phyloP scores from a whole-genome alignment of 805 yeast genomes.

The Grigorovia yakushimaensis region DNA sequence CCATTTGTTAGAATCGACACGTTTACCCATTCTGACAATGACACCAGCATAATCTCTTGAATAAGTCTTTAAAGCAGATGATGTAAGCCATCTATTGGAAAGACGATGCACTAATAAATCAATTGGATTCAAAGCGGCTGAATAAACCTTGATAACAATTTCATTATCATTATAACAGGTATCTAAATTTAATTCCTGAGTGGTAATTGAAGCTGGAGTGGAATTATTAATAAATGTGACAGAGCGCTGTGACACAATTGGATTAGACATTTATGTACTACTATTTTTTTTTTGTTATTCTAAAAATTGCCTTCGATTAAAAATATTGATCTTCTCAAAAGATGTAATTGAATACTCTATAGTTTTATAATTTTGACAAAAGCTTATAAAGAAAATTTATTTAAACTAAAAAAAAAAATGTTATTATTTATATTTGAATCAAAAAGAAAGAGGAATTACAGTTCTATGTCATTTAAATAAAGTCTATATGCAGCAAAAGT shows the following conservation, averaged over 20 bases:
- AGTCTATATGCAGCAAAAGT: too few species aligned
- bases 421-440: too few species aligned
- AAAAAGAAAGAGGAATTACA: too few species aligned
- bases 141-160: constrained; percentile 21
- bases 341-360: too few species aligned
- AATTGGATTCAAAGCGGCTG: constrained; percentile 27
- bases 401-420: too few species aligned
- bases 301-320: background rate
- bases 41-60: constrained; percentile 25
- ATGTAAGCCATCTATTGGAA: constrained; percentile 7
- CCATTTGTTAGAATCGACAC: constrained; percentile 9
- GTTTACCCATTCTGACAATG: constrained; percentile 19
- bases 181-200: constrained; percentile 18
- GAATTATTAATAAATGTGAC: constrained; percentile 15
- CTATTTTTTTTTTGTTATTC: background rate
- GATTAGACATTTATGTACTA: background rate
- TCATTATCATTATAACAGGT: constrained; percentile 17
- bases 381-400: too few species aligned
- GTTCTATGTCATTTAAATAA: too few species aligned
- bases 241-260: constrained; percentile 12
- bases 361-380: too few species aligned
- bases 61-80: constrained; percentile 13
- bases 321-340: background rate
- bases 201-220: constrained; percentile 13
- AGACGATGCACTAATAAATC: constrained; percentile 15